A percentile compares a stretch with the other conserved stretches of the same genome.
These are phyloP conservation scores for Penicillium fimorum DNA, from an alignment of 495 filamentous ascomycete genomes.

Conservation along the genomic window DNA sequence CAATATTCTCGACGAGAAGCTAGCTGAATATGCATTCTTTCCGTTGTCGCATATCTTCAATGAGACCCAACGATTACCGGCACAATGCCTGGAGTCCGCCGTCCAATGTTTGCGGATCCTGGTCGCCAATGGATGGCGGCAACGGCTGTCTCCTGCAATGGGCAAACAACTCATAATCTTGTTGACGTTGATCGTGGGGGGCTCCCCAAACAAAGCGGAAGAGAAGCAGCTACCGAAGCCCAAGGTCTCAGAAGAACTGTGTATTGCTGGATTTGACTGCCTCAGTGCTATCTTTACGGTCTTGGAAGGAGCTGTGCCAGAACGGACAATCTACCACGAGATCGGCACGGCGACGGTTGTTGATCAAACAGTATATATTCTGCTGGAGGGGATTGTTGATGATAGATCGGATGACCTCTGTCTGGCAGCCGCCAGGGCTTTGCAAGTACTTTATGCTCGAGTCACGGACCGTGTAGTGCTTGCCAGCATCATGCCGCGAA, in stretches of 20 bases:
- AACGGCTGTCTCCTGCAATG: conserved; percentile 62
- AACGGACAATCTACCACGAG: conserved; percentile 57
- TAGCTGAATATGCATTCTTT: conserved; percentile 94
- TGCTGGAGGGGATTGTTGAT: conserved; percentile 68
- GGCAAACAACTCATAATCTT: conserved; percentile 83
- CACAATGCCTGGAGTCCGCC: conserved; percentile 69
- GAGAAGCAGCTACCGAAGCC: conserved; percentile 33
- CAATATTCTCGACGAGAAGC: conserved; percentile 67
- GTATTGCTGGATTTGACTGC: conserved; percentile 59
- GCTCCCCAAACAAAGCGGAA: conserved; percentile 53
- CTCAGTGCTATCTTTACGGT: conserved; percentile 51
- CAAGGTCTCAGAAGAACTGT: conserved; percentile 63
- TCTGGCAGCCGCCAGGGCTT: conserved; percentile 60
- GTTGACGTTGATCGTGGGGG: conserved; percentile 74
- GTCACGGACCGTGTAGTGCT: conserved; percentile 69
- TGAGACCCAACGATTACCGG: conserved; percentile 66
- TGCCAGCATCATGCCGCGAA: conserved; percentile 83
- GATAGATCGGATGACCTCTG: conserved; percentile 62
- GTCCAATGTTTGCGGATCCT: conserved; percentile 71
- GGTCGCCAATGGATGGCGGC: conserved; percentile 74
- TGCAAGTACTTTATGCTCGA: conserved; percentile 60
- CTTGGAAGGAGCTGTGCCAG: conserved; percentile 42
- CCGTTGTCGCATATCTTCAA: conserved; percentile 86
- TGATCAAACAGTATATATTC: conserved; percentile 75
- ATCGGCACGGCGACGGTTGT: conserved; percentile 62